Base-by-base conservation (phyloP, 2,329 filamentous ascomycete species). In the Fusarium sp. region DNA sequence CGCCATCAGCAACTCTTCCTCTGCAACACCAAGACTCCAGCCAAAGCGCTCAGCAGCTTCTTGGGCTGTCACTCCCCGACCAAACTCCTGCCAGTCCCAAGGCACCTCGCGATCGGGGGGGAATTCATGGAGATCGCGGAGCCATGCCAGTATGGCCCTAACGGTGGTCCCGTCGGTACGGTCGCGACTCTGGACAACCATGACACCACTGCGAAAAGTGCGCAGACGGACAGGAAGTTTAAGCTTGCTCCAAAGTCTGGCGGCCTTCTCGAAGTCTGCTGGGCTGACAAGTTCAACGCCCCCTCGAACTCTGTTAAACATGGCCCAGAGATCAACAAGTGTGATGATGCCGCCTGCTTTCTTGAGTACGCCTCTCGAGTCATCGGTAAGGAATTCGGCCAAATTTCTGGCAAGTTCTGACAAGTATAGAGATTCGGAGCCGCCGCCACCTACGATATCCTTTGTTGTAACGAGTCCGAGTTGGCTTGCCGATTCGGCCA, bases 1-100 rank as follows among this genome's bases (percentile, higher is more conserved):
- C 0, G 94, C 94, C 95, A 99, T 98, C 77, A 98, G 93, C 15
- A 99, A 84, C 81, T 99, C 96, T 78, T 98, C 96, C 63, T 92
- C 92, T 2, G 96, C 96, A 23, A 99, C 95, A 11, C 96, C 96
- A 10, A 99, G 91, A 77, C 96, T 98, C 96, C 96, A 99, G 8
- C 94, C 93, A 80, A 99, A 99, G 49, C 89, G 85, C 78, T 97
- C 93, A 0, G 96, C 96, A 0, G 90, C 89, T 76, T 98, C 94
- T 76, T 96, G 93, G 3, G 94, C 93, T 16, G 94, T 98, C 28
- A 98, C 90, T 12, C 96, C 94, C 57, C 91, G 87, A 1, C 96
- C 94, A 78, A 93, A 98, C 39, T 84, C 75, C 46, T 84, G 84
- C 91, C 91, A 93, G 74, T 97, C 91, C 92, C 92, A 96, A 1